Percentiles rank a stretch among this genome's conserved stretches.
These are phyloP conservation scores for Wallacemonas collosoma DNA, from an alignment of 208 protist species.

Conservation along the genomic window DNA sequence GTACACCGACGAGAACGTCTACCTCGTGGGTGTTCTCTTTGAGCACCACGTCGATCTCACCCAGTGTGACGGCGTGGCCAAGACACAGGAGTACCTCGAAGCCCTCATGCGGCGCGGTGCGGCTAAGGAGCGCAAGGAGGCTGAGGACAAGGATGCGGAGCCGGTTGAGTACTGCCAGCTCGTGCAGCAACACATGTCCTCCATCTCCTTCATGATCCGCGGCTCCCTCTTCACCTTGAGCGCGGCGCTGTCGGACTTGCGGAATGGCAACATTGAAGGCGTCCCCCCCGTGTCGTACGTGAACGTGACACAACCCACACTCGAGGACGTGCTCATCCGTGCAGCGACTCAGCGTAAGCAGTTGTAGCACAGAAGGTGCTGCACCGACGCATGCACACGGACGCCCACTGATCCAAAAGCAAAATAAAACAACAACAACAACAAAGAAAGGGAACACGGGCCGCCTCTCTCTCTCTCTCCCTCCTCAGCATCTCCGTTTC, in stretches of 20 bases:
- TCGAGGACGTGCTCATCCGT: slow-evolving; percentile 68
- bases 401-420: neutral
- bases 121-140: neutral
- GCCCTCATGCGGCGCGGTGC: slow-evolving; percentile 18
- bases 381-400: neutral
- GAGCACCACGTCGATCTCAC: slow-evolving; percentile 34
- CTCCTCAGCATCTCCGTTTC: no score
- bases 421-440: slow-evolving; percentile 1
- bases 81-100: slow-evolving; percentile 33
- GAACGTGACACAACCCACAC: slow-evolving; percentile 61
- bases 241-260: slow-evolving; percentile 37
- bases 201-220: slow-evolving; percentile 43
- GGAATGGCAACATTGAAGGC: slow-evolving; percentile 37
- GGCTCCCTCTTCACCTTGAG: slow-evolving; percentile 47
- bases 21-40: slow-evolving; percentile 61
- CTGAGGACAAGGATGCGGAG: neutral
- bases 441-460: neutral
- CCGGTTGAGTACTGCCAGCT: slow-evolving; percentile 34
- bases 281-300: slow-evolving; percentile 56
- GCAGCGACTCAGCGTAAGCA: slow-evolving; percentile 6
- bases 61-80: slow-evolving; percentile 22
- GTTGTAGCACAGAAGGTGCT: neutral
- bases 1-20: slow-evolving; percentile 48
- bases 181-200: slow-evolving; percentile 44
- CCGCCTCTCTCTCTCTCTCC: neutral